These are phyloP conservation scores for Triticum dicoccoides DNA, from an alignment of 176 grass and related monocot species.

Conservation along the genomic window DNA sequence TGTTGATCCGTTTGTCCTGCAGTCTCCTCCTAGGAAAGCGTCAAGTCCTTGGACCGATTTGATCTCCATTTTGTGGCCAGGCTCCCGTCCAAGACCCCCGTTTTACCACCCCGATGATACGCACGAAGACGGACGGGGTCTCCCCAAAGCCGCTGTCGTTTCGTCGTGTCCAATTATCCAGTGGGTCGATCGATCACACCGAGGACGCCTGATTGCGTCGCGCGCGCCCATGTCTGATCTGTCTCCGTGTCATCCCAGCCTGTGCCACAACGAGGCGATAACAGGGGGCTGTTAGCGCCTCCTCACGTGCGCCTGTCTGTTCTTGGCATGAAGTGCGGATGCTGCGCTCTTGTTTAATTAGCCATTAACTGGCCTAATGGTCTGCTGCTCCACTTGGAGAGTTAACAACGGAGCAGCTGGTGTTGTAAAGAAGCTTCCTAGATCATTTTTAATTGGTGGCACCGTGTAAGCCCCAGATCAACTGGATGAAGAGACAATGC, in stretches of 20 bases:
- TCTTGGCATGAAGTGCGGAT: neutral
- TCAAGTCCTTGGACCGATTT: neutral
- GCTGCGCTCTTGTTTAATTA: neutral
- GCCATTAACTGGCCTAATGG: neutral
- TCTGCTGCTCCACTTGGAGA: neutral
- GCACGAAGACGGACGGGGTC: neutral
- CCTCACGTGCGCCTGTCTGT: conserved; percentile 12
- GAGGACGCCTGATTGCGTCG: neutral
- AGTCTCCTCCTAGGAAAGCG: neutral
- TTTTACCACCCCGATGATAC: neutral
- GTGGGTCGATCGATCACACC: neutral
- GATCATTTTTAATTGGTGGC: neutral
- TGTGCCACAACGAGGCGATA: neutral
- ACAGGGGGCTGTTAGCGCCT: neutral
- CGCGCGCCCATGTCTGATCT: neutral
- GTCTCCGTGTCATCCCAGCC: neutral
- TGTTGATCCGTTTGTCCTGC: neutral
- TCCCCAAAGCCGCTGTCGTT: neutral
- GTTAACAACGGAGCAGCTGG: neutral
- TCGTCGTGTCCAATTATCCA: neutral
- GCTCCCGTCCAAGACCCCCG: neutral
- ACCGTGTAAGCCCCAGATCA: neutral
- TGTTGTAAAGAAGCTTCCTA: neutral
- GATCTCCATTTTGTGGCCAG: neutral
- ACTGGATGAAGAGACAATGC: neutral